A percentile compares a stretch with the other conserved stretches of the same genome.
phyloP scores from a whole-genome alignment of 2,329 filamentous ascomycete species.

The Hypoxylon sp. region DNA sequence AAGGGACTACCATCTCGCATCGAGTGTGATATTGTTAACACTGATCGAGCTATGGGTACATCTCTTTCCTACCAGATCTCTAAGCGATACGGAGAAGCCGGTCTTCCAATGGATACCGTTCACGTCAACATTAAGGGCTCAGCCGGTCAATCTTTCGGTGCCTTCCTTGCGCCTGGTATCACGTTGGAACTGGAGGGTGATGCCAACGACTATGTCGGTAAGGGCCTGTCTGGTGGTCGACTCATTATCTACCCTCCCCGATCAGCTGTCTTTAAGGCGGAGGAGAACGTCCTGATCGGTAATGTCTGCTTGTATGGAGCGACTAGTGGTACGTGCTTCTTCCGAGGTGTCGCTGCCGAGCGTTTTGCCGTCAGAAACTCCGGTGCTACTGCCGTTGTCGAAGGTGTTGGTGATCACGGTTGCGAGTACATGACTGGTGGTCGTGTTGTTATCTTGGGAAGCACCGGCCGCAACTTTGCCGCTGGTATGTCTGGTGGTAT shows the following conservation, averaged over 20 bases:
- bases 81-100: slow-evolving; percentile 89
- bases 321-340: slow-evolving; percentile 91
- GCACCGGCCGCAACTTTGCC: slow-evolving; percentile 95
- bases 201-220: slow-evolving; percentile 96
- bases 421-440: slow-evolving; percentile 99
- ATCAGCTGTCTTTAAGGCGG: slow-evolving; percentile 91
- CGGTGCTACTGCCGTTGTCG: slow-evolving; percentile 93
- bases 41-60: slow-evolving; percentile 91
- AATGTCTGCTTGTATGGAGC: slow-evolving; percentile 97
- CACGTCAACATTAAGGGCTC: slow-evolving; percentile 97
- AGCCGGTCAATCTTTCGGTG: slow-evolving; percentile 95
- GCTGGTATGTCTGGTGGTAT: slow-evolving; percentile 99
- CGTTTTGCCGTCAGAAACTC: slow-evolving; percentile 98
- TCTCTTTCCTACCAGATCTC: slow-evolving; percentile 97
- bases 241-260: slow-evolving; percentile 94
- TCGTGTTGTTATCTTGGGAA: slow-evolving; percentile 86
- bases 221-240: slow-evolving; percentile 92
- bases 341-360: slow-evolving; percentile 96
- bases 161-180: slow-evolving; percentile 91
- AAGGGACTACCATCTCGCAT: slow-evolving; percentile 94
- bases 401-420: slow-evolving; percentile 95
- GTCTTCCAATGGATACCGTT: slow-evolving; percentile 91
- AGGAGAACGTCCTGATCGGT: slow-evolving; percentile 94
- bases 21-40: slow-evolving; percentile 97
- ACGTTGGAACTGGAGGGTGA: slow-evolving; percentile 97